Evolutionary conservation across 306 rosid species (phyloP), one percentile per base, ranked within the genome.

Genomic region (Cicer bijugum): DNA sequence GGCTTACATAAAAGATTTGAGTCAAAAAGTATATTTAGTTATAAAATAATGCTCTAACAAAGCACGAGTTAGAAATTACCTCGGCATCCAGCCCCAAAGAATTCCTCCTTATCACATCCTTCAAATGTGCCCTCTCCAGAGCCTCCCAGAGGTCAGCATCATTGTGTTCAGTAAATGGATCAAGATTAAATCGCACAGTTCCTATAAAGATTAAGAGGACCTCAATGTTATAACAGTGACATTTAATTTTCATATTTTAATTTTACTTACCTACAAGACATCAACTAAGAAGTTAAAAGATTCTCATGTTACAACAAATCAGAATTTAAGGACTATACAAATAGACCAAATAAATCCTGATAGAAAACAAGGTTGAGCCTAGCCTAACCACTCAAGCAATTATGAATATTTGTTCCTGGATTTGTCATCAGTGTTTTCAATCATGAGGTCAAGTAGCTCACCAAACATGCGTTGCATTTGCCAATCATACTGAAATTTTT

Each of bases 91-190:
- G 85, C 62, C 98, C 97, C 51, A 91, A 77, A 45, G 96, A 85
- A 78, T 82, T 89, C 81, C 94, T 86, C 55, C 88, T 80, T 64
- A 91, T 83, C 12, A 88, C 96, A 76, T 89, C 98, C 85, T 89
- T 94, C 56, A 91, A 85, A 84, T 91, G 89, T 56, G 97, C 96
- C 80, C 95, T 86, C 85, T 94, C 94, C 47, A 94, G 76, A 60
- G 96, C 94, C 86, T 91, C 96, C 98, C 98, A 94, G 65, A 91
- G 90, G 79, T 94, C 94, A 89, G 96, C 86, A 81, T 91, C 97
- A 69, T 82, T 88, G 73, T 94, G 94, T 62, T 91, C 97, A 64
- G 63, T 58, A 57, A 94, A 94, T 33, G 98, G 96, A 82, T 94
- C 97, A 15, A 94, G 94, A 78, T 94, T 94, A 59, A 91, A 94